Evolutionary conservation across 805 yeast species (phyloP).

Genomic region (Yarrowia yakushimensis): DNA sequence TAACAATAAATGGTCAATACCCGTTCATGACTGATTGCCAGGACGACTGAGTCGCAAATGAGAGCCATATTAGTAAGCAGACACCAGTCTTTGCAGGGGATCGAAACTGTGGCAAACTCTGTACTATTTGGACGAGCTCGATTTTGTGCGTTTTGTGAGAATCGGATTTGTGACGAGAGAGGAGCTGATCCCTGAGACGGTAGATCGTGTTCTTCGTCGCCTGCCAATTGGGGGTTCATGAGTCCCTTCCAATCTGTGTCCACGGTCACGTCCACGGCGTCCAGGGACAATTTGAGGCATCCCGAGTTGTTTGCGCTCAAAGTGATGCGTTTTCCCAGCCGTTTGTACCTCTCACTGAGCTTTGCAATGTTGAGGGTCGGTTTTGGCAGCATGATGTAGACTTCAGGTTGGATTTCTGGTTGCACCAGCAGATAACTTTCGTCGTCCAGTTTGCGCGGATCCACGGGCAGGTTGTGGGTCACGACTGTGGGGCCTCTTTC

Average conservation of each 20-base stretch:
- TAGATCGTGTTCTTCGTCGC: background rate
- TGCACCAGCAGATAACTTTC: background rate
- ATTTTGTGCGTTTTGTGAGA: background rate
- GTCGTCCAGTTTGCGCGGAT: background rate
- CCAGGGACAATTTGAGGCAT: background rate
- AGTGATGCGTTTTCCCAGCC: background rate
- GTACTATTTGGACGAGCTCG: background rate
- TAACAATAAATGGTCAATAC: constrained; percentile 2
- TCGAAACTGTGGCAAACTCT: background rate
- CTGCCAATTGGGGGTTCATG: background rate
- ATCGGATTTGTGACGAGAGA: background rate
- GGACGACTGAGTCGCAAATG: background rate
- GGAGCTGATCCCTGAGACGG: background rate
- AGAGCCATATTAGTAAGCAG: background rate
- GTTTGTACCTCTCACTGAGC: constrained; percentile 11
- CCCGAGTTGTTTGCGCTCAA: background rate
- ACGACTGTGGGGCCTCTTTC: background rate
- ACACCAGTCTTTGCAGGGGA: constrained; percentile 16
- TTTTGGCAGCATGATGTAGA: constrained; percentile 7
- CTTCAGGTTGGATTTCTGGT: background rate
- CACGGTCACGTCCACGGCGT: background rate
- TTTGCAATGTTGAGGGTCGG: background rate
- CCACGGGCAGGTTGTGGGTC: background rate
- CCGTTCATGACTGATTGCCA: background rate
- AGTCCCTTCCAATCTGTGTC: constrained; percentile 16